A percentile compares a stretch with the other conserved stretches of the same genome.
Conservation (phyloP, 129 eudicot genomes). For the Lactuca sativa region DNA sequence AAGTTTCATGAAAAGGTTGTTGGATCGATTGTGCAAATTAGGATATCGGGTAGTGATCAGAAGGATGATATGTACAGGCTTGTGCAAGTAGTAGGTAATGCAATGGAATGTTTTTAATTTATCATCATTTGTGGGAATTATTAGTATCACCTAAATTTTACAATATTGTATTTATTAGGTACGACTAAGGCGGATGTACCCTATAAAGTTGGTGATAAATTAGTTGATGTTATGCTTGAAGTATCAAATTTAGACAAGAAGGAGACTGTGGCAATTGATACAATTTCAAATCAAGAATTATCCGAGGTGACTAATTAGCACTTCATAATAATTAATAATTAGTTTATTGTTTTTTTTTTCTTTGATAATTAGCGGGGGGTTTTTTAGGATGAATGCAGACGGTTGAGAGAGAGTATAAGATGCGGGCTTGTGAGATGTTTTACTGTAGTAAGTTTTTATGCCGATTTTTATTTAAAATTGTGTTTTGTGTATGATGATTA, state of each 20-base stretch:
- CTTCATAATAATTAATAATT: background rate
- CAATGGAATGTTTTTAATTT: background rate
- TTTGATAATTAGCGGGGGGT: background rate
- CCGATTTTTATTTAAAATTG: background rate
- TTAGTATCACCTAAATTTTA: constrained; percentile 12
- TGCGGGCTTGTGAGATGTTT: constrained; percentile 84
- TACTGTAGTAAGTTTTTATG: constrained; percentile 67
- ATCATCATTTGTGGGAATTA: constrained; percentile 3
- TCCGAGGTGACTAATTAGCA: constrained; percentile 55
- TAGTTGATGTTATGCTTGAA: constrained; percentile 68
- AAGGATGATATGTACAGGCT: constrained; percentile 85
- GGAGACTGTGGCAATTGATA: constrained; percentile 69
- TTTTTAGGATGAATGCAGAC: constrained; percentile 90
- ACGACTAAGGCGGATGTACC: constrained; percentile 65
- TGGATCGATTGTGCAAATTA: constrained; percentile 86
- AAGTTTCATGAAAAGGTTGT: constrained; percentile 68
- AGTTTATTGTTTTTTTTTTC: background rate
- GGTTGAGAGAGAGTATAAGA: constrained; percentile 83
- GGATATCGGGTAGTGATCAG: constrained; percentile 73
- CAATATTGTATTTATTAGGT: constrained; percentile 46
- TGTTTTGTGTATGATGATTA: background rate
- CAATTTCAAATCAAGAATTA: constrained; percentile 81
- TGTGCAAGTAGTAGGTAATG: constrained; percentile 89
- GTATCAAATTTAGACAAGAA: constrained; percentile 84
- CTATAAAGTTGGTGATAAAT: constrained; percentile 59